Percentiles rank a stretch among this genome's conserved stretches.
Conservation (phyloP, 768 basidiomycete genomes). For the Lyophyllum semitale region DNA sequence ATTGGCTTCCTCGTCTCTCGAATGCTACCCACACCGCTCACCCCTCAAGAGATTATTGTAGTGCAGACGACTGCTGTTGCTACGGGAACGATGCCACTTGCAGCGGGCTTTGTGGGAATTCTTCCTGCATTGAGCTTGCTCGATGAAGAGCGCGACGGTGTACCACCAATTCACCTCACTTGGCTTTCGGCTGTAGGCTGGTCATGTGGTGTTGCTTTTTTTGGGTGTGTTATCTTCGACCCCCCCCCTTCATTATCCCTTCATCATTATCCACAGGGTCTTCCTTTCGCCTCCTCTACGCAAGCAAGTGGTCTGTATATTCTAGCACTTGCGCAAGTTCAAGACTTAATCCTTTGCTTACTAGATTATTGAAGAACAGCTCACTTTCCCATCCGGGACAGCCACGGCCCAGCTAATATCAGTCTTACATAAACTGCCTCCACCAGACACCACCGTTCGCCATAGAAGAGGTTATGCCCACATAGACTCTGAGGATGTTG, state of each 20-base stretch:
- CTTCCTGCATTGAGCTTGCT: slow-evolving; percentile 86
- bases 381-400: slow-evolving; percentile 93
- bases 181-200: slow-evolving; percentile 78
- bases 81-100: slow-evolving; percentile 87
- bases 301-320: slow-evolving; percentile 75
- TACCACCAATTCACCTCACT: slow-evolving; percentile 70
- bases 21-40: slow-evolving; percentile 69
- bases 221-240: slow-evolving; percentile 55
- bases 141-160: slow-evolving; percentile 73
- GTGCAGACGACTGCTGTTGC: slow-evolving; percentile 96
- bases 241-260: not conserved
- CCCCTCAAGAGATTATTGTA: slow-evolving; percentile 92
- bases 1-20: slow-evolving; percentile 88
- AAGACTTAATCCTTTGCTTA: slow-evolving; percentile 1
- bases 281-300: slow-evolving; percentile 94
- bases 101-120: slow-evolving; percentile 88
- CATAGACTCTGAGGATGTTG: slow-evolving; percentile 35
- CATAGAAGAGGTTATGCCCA: slow-evolving; percentile 59
- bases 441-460: slow-evolving; percentile 59
- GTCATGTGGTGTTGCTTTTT: slow-evolving; percentile 92
- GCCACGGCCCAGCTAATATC: slow-evolving; percentile 95
- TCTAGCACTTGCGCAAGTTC: slow-evolving; percentile 2
- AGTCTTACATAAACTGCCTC: slow-evolving; percentile 78
- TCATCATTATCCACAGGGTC: slow-evolving; percentile 51
- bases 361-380: slow-evolving; percentile 91